Base-by-base conservation (phyloP, 2,329 filamentous ascomycete species). In the Lizonia empirigonia region DNA sequence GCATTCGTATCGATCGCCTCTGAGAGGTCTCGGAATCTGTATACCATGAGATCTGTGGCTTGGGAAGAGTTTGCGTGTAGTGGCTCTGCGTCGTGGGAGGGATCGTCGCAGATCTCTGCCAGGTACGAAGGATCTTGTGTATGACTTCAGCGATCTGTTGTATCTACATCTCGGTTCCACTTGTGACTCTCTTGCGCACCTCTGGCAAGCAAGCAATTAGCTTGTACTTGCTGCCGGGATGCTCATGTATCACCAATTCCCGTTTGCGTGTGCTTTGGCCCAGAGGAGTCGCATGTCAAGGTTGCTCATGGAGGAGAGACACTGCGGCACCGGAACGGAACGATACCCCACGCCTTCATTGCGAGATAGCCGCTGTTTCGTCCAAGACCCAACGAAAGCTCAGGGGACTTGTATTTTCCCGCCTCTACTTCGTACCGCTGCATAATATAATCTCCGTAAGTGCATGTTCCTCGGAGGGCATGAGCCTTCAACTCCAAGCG, bases 41-140 rank as follows among this genome's bases (percentile, higher is more conserved):
- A n/a, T 18, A 33, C n/a, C 6, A 22, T 27, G 42, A 42, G 15
- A 41, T 46, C 7, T 52, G 36, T 46, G 42, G 42, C 42, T 36
- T 42, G 42, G 36, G 41, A 33, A 46, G 42, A 34, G 15, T 19
- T 36, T 45, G 35, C 36, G 42, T 24, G 26, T 34, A 20, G 35
- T 47, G 40, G 40, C 40, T 44, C 34, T 30, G 23, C 16, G 18
- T 38, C 27, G 33, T 41, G 15, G 40, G 16, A 35, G 34, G 19
- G 50, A 60, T 62, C 57, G 51, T 40, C 35, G 46, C 42, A 53
- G 55, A 60, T 58, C 53, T 47, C 45, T 58, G 55, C 55, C 57
- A 62, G 59, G 59, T 60, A 60, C 59, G 15, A 36, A 13, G 48
- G 32, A 49, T 48, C 42, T 42, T 20, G 36, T 42, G 49, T 44